Evolutionary conservation across 208 protist species (phyloP), one percentile per base, ranked within the genome.

Genomic region (Trypanosoma scelopori): DNA sequence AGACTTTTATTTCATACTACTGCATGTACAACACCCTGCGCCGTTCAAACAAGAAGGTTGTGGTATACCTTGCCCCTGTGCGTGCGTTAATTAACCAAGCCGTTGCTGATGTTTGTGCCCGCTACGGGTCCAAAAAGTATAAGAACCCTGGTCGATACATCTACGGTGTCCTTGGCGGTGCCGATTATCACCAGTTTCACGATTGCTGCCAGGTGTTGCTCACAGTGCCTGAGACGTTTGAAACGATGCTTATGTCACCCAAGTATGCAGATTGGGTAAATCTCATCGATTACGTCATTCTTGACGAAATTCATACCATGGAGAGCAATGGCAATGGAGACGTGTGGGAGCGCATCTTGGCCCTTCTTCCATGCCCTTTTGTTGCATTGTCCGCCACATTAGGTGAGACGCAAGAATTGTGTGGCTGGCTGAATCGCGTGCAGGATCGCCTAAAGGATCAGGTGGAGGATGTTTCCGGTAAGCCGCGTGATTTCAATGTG

Each of bases 1-100:
- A 99, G 78, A 99, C 96, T 0, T 99, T 98, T 76, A 97, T 98
- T 71, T 96, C 91, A 32, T 98, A 95, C 74, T 98, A 98, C 81
- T 91, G 82, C 70, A 98, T 99, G 81, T 93, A 97, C 75, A 91
- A 90, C 66, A 87, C 92, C 2, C 82, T 97, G 22, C 78, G 82
- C 42, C 84, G 78, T 42, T 92, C 80, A 13, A 92, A 97, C 70
- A 88, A 81, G 45, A 82, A 85, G 46, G 78, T 98, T 18, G 92
- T 98, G 11, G 91, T 98, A 2, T 98, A 97, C 73, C 81, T 98
- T 16, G 79, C 88, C 20, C 96, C 96, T 18, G 98, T 82, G 39
- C 95, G 94, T 76, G 92, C 97, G 18, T 84, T 99, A 13, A 95
- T 97, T 60, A 98, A 97, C 71, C 97, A 99, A 80, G 95, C 95